These are phyloP conservation scores for Madurella fahalii DNA, from an alignment of 2,329 filamentous ascomycete species.

Conservation along the genomic window DNA sequence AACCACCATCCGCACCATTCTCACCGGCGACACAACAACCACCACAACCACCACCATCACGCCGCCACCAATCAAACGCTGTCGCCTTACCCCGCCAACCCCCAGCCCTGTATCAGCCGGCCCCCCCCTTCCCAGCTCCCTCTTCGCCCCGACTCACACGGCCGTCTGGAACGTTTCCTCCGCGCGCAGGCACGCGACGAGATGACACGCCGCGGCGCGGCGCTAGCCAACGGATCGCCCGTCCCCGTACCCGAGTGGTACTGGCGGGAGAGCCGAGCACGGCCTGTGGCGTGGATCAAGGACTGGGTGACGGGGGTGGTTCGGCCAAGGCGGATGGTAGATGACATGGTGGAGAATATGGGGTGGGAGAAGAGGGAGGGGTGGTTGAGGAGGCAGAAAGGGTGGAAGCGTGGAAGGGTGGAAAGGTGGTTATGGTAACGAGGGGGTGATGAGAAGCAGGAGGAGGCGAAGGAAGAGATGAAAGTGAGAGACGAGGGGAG, in stretches of 20 bases:
- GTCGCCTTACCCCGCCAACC: too few species aligned
- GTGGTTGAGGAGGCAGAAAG: background rate
- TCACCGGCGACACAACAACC: too few species aligned
- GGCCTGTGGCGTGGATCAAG: conserved; percentile 3
- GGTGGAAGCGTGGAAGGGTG: too few species aligned
- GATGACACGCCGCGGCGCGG: background rate
- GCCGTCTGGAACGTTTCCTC: background rate
- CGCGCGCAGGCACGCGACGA: background rate
- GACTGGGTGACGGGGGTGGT: conserved; percentile 1
- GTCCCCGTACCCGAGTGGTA: background rate
- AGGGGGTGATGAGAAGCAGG: too few species aligned
- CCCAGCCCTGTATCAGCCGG: too few species aligned
- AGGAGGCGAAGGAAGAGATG: too few species aligned
- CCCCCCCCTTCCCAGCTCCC: background rate
- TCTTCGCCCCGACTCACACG: background rate
- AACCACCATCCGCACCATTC: too few species aligned
- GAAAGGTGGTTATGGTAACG: too few species aligned
- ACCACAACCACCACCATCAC: too few species aligned
- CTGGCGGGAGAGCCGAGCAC: background rate
- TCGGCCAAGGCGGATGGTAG: background rate
- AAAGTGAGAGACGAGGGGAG: too few species aligned
- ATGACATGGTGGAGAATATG: background rate
- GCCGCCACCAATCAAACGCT: too few species aligned
- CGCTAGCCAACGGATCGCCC: background rate
- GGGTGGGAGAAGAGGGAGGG: background rate